A percentile compares a stretch with the other conserved stretches of the same genome.
Conservation (phyloP, 371 early-diverging fungal species). For the Mucor lusitanicus region DNA sequence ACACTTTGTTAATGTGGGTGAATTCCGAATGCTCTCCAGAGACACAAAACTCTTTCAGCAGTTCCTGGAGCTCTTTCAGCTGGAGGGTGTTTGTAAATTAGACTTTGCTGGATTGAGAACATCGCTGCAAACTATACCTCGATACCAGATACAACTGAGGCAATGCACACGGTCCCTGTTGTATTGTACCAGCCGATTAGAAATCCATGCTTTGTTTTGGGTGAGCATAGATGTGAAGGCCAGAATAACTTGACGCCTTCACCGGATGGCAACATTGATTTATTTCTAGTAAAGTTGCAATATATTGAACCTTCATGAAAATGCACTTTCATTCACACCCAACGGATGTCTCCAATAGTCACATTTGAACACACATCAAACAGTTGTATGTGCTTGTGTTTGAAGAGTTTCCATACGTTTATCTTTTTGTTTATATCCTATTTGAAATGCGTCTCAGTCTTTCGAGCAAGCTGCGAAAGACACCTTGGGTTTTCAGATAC, state of each 20-base stretch:
- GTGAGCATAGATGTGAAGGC: constrained; percentile 50
- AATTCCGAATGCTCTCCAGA: constrained; percentile 35
- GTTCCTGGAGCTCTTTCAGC: constrained; percentile 25
- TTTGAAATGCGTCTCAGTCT: no score
- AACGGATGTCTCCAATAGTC: neutral
- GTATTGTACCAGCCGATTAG: constrained; percentile 47
- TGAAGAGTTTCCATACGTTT: neutral
- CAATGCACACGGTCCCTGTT: constrained; percentile 34
- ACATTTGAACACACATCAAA: neutral
- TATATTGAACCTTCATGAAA: neutral
- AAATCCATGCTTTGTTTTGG: constrained; percentile 30
- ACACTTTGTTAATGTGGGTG: constrained; percentile 37
- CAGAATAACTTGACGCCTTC: constrained; percentile 47
- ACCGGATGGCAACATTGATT: constrained; percentile 5
- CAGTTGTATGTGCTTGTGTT: neutral
- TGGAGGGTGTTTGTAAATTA: constrained; percentile 7
- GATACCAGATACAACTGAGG: constrained; percentile 34
- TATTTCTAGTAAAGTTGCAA: neutral
- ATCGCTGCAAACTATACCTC: constrained; percentile 18
- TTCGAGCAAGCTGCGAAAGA: no score
- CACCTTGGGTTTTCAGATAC: neutral
- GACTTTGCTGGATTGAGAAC: neutral
- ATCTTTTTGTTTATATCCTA: neutral
- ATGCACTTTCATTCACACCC: no score
- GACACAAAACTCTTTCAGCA: constrained; percentile 32